These are phyloP conservation scores for Fusarium subtropicale DNA, from an alignment of 2,329 filamentous ascomycete species.

Conservation along the genomic window DNA sequence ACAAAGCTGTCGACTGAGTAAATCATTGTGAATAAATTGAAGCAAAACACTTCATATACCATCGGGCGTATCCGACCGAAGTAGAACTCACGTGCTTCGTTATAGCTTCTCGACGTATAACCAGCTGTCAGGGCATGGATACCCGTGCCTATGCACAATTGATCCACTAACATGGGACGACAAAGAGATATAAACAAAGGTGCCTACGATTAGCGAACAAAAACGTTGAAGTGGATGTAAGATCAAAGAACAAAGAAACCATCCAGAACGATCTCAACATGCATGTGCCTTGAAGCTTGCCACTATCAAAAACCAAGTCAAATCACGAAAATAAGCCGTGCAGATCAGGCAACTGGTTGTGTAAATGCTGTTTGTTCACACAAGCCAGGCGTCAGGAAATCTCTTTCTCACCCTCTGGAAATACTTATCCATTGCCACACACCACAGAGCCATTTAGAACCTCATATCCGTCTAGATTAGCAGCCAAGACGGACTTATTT, in stretches of 20 bases:
- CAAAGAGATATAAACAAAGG: not conserved
- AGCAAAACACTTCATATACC: too few species aligned
- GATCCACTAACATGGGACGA: not conserved
- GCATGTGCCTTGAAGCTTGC: not conserved
- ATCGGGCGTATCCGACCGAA: too few species aligned
- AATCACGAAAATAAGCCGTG: not conserved
- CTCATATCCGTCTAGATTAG: not conserved
- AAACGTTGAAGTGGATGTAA: not conserved
- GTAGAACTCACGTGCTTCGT: accelerated
- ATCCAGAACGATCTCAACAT: not conserved
- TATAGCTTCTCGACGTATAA: not conserved
- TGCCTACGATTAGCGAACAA: not conserved
- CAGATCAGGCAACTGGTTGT: not conserved
- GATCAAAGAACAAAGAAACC: not conserved
- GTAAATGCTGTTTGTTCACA: not conserved
- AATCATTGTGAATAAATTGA: accelerated
- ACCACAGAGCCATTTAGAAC: not conserved
- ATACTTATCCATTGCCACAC: not conserved
- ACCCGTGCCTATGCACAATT: not conserved
- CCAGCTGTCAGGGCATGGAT: not conserved
- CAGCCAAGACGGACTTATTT: conserved; percentile 5
- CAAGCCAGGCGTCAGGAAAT: not conserved
- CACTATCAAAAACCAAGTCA: not conserved
- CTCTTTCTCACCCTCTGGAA: not conserved
- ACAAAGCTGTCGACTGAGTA: accelerated